Base-by-base conservation (phyloP, 2,329 filamentous ascomycete genomes). In the Diaporthe longicolla region DNA sequence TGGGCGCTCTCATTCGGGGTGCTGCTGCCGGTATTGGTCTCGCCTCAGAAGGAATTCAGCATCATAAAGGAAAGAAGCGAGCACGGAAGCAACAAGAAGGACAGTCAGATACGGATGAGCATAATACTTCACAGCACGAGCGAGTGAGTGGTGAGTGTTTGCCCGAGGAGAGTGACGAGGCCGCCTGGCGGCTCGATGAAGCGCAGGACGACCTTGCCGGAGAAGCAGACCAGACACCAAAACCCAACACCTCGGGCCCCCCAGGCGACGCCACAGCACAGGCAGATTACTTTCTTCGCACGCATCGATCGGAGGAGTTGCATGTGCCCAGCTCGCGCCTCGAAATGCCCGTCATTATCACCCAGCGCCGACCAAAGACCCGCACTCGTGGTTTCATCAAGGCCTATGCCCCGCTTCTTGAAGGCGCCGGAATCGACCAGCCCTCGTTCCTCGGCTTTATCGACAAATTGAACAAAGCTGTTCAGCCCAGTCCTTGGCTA, bases 401-500 rank as follows among this genome's bases (percentile, higher is more conserved):
- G n/a, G 88, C 86, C 0, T 90, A 90, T 77, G 83, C 88, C 0
- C 88, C 88, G 0, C 78, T 86, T 0, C 82, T 90, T 0, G 81
- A 80, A n/a, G 77, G 83, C 17, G 80, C 80, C 19, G 87, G 85
- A 3, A 87, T 90, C 74, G 83, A 86, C 70, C 84, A 89, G 77
- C 79, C 81, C 4, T 83, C 83, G 0, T 90, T 88, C 76, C 76
- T 89, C 29, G 81, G 82, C 40, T 89, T 89, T 72, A 76, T 89
- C 29, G 82, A 86, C 57, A 83, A 81, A 24, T 84, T 89, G 74
- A 83, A 89, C 73, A 82, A 84, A 54, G 82, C 85, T 0, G 82
- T 84, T 3, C 10, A 78, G 26, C 77, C 80, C 15, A 81, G 76
- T 2, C 80, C 79, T 1, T 84, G 79, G 79, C 75, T 87, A 21